Percentiles rank a stretch among this genome's conserved stretches.
phyloP scores from a whole-genome alignment of 306 rosid genomes.

The Betula pendula region DNA sequence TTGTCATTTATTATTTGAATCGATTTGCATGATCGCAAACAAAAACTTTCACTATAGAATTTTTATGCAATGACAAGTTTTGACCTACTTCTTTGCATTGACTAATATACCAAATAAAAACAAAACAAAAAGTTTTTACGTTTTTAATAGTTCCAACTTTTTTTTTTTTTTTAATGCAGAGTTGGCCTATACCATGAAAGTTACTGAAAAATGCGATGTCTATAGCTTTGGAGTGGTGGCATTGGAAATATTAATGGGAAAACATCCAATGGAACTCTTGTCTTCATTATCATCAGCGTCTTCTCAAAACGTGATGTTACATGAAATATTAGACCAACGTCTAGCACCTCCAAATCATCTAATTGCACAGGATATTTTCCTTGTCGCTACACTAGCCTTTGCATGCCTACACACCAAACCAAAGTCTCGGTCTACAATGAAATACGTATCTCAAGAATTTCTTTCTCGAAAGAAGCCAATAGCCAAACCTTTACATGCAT shows the following conservation, averaged over 20 bases:
- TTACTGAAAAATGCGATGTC: conserved; percentile 1
- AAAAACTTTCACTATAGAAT: neutral
- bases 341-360: neutral
- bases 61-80: neutral
- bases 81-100: neutral
- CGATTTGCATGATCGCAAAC: neutral
- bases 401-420: neutral
- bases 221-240: neutral
- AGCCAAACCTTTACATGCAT: neutral
- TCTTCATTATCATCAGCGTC: neutral
- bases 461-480: neutral
- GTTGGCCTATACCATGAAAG: neutral
- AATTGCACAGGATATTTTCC: neutral
- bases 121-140: too few species aligned
- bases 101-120: too few species aligned
- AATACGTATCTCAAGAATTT: neutral
- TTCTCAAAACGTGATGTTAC: neutral
- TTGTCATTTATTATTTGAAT: neutral
- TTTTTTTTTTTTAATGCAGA: neutral
- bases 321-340: neutral
- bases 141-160: too few species aligned
- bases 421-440: neutral
- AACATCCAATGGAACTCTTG: neutral
- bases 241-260: neutral
- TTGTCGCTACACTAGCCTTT: neutral